Evolutionary conservation across 768 basidiomycete genomes (phyloP).

Genomic region (Suillus clintonianus): DNA sequence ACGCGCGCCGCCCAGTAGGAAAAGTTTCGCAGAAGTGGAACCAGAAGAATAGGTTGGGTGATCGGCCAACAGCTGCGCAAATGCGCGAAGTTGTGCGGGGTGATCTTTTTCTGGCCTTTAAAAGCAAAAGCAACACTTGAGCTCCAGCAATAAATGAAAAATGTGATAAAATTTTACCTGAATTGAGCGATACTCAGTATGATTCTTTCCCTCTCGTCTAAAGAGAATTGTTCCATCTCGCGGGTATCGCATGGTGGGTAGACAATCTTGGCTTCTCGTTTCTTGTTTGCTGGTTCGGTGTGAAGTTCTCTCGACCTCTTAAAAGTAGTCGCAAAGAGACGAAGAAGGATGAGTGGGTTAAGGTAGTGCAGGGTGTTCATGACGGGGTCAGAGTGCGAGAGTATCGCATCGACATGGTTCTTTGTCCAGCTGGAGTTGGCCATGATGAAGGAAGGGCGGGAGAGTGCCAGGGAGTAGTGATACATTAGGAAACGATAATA

Average conservation of each 20-base stretch:
- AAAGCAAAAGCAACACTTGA: background rate
- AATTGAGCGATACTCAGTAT: slow-evolving; percentile 94
- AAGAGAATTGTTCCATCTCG: slow-evolving; percentile 59
- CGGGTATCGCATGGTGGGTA: slow-evolving; percentile 93
- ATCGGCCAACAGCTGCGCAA: slow-evolving; percentile 54
- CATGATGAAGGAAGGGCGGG: slow-evolving; percentile 77
- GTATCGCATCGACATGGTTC: slow-evolving; percentile 75
- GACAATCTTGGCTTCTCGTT: slow-evolving; percentile 60
- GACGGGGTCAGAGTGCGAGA: slow-evolving; percentile 54
- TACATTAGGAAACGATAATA: slow-evolving; percentile 91
- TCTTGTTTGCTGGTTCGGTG: slow-evolving; percentile 90
- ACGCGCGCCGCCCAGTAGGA: slow-evolving; percentile 85
- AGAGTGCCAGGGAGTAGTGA: slow-evolving; percentile 76
- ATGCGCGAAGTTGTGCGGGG: slow-evolving; percentile 70
- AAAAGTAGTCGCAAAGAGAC: slow-evolving; percentile 22
- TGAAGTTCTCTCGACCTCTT: slow-evolving; percentile 11
- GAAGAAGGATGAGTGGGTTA: slow-evolving; percentile 42
- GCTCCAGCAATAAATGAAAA: background rate
- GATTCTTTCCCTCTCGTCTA: slow-evolving; percentile 57
- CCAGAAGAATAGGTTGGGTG: slow-evolving; percentile 57
- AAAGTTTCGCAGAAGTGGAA: slow-evolving; percentile 49
- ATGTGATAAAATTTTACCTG: slow-evolving; percentile 48
- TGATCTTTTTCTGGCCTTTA: slow-evolving; percentile 94
- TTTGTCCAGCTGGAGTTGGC: slow-evolving; percentile 97
- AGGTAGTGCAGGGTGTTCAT: slow-evolving; percentile 47